Conservation (phyloP, 1,139 yeast genomes). For the Hansenula sp. region DNA sequence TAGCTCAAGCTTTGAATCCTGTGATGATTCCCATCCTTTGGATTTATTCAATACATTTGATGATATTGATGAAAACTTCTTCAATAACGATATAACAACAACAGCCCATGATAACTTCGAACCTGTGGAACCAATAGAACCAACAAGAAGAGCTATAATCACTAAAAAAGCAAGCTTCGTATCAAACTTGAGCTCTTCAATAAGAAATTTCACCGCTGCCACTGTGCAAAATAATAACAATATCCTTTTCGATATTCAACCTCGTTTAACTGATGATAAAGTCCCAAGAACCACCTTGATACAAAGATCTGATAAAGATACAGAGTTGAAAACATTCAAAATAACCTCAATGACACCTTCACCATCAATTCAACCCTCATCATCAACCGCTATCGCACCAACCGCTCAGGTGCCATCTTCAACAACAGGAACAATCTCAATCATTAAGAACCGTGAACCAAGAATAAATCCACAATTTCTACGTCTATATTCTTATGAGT, state of each 20-base stretch:
- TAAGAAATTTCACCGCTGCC: conserved; percentile 13
- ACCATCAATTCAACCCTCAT: background rate
- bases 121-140: conserved; percentile 9
- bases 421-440: conserved; percentile 3
- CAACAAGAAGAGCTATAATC: conserved; percentile 1
- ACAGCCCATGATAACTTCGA: conserved; percentile 2
- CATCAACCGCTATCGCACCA: background rate
- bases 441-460: conserved; percentile 35
- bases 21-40: conserved; percentile 19
- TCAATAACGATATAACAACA: conserved; percentile 6
- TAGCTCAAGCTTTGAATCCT: conserved; percentile 11
- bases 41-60: conserved; percentile 15
- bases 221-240: conserved; percentile 15
- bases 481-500: conserved; percentile 43
- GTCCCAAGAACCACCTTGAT: conserved; percentile 4
- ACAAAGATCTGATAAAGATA: conserved; percentile 5
- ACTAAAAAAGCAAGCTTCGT: conserved; percentile 15
- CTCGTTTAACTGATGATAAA: conserved; percentile 23
- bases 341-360: conserved; percentile 10
- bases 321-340: conserved; percentile 22
- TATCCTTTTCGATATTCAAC: conserved; percentile 21
- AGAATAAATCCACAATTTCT: conserved; percentile 43
- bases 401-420: conserved; percentile 1
- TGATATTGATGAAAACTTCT: conserved; percentile 22
- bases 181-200: conserved; percentile 19